These are phyloP conservation scores for Nemania diffusa DNA, from an alignment of 2,329 filamentous ascomycete species.

Conservation along the genomic window DNA sequence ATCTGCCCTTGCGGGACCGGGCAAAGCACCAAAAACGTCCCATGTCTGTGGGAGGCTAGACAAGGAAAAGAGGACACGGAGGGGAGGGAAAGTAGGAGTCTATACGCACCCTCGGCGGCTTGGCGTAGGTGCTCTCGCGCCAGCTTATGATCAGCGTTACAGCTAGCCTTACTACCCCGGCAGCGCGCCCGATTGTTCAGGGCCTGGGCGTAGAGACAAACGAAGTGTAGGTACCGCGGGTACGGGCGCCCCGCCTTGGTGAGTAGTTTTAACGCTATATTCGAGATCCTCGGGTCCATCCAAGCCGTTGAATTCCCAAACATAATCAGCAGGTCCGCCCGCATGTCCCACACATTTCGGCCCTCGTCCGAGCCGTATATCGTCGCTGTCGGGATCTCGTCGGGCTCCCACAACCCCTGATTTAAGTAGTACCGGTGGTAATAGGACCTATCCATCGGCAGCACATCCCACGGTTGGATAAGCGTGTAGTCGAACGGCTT, in stretches of 20 bases:
- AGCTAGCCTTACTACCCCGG: slow-evolving; percentile 25
- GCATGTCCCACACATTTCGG: slow-evolving; percentile 40
- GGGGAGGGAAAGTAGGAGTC: background rate
- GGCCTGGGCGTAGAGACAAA: slow-evolving; percentile 43
- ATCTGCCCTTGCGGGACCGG: background rate
- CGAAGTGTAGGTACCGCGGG: slow-evolving; percentile 42
- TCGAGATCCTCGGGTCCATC: slow-evolving; percentile 41
- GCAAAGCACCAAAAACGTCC: background rate
- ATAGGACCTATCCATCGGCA: slow-evolving; percentile 41
- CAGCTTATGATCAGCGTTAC: slow-evolving; percentile 38
- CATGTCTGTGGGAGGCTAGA: too few species aligned
- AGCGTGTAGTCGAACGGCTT: slow-evolving; percentile 46
- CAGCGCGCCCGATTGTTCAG: slow-evolving; percentile 37
- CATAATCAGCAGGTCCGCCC: slow-evolving; percentile 44
- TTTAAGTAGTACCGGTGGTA: slow-evolving; percentile 45
- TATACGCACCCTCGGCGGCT: slow-evolving; percentile 38
- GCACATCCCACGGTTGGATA: slow-evolving; percentile 45
- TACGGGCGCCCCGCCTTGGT: slow-evolving; percentile 33
- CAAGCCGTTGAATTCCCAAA: slow-evolving; percentile 43
- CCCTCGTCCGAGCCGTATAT: slow-evolving; percentile 37
- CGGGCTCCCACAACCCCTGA: slow-evolving; percentile 41
- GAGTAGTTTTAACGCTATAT: slow-evolving; percentile 40
- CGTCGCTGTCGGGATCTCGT: slow-evolving; percentile 42
- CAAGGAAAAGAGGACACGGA: background rate
- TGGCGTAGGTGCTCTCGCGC: slow-evolving; percentile 41